These are phyloP conservation scores for Populus hybrid DNA, from an alignment of 441 rosid genomes.

Conservation along the genomic window DNA sequence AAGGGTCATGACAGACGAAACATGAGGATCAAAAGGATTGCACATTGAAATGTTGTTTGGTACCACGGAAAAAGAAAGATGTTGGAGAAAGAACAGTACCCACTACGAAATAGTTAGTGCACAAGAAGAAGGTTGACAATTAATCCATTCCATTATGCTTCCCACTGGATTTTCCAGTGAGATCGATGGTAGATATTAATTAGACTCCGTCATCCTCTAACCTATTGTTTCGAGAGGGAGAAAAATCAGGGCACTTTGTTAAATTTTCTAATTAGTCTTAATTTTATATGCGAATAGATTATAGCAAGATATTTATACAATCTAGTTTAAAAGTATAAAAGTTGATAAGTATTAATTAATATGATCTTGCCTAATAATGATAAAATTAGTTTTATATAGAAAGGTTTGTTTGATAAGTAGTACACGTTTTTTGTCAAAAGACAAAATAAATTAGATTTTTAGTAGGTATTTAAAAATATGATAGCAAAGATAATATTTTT, in stretches of 20 bases:
- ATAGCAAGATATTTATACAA: background rate
- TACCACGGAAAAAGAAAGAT: conserved; percentile 19
- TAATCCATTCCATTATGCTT: background rate
- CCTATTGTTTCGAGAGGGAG: background rate
- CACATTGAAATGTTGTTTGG: conserved; percentile 22
- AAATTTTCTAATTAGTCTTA: background rate
- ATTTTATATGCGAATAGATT: background rate
- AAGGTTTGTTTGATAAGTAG: background rate
- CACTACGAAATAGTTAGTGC: background rate
- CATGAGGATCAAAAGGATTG: background rate
- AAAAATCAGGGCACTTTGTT: background rate
- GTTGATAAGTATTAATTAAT: no score
- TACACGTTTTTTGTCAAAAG: no score
- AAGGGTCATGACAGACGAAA: no score
- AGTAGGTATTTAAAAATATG: no score
- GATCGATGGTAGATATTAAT: background rate
- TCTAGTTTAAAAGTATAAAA: background rate
- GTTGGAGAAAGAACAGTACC: background rate
- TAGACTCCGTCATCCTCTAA: no score
- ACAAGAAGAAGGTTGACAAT: background rate
- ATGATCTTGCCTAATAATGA: no score
- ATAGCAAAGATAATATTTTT: no score
- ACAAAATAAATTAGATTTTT: no score
- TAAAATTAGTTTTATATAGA: no score
- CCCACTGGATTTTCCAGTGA: background rate